phyloP scores from a whole-genome alignment of 2,329 filamentous ascomycete species.

The Aspergillus quadrilineatus region DNA sequence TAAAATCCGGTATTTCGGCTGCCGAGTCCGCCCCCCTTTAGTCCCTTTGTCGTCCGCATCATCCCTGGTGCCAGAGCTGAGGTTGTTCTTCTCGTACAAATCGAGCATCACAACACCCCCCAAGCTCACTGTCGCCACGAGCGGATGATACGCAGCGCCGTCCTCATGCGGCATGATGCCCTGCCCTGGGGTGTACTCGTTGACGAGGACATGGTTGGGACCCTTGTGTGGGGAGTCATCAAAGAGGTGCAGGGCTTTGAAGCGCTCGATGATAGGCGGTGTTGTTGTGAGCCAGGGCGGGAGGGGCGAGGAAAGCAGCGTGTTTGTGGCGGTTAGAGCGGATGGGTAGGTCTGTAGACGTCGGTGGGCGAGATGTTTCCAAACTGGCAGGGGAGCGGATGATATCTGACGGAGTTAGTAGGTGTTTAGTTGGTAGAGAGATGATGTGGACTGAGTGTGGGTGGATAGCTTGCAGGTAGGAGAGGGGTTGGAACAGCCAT shows the following conservation, averaged over 20 bases:
- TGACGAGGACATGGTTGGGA: constrained; percentile 91
- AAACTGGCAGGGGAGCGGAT: constrained; percentile 69
- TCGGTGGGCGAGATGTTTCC: constrained; percentile 85
- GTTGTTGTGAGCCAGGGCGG: constrained; percentile 68
- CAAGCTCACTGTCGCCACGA: constrained; percentile 88
- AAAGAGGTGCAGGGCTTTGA: constrained; percentile 53
- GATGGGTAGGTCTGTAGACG: constrained; percentile 90
- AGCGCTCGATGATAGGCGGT: constrained; percentile 59
- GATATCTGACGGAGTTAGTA: constrained; percentile 34
- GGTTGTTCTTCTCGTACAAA: constrained; percentile 60
- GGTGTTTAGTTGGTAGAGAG: background rate
- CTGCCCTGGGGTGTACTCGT: constrained; percentile 82
- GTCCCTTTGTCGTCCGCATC: background rate
- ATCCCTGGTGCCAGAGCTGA: constrained; percentile 4
- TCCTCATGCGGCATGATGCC: constrained; percentile 99
- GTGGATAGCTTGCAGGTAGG: background rate
- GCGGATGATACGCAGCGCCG: constrained; percentile 78
- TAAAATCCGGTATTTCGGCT: constrained; percentile 60
- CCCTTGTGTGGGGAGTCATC: constrained; percentile 66
- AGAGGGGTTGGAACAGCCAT: background rate
- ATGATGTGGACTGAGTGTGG: background rate
- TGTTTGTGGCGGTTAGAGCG: constrained; percentile 70
- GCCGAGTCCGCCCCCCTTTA: constrained; percentile 13
- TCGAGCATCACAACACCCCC: constrained; percentile 76
- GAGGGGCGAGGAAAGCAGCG: constrained; percentile 68